Conservation (phyloP, 1,139 yeast genomes). For the Sugiyamaella japonica region DNA sequence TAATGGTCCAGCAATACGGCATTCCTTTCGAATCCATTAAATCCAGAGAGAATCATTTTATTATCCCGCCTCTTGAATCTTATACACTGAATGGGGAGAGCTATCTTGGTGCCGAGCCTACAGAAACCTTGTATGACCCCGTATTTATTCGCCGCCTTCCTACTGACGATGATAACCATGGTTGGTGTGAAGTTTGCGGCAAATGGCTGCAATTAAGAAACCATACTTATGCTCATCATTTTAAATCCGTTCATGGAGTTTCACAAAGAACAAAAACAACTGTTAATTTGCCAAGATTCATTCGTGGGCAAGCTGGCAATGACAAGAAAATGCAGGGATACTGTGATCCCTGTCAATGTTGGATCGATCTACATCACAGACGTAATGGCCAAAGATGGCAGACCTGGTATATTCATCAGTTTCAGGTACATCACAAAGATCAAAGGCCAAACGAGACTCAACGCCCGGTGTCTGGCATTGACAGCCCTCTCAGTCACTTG, state of each 20-base stretch:
- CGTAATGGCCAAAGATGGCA: conserved; percentile 27
- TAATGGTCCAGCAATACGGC: conserved; percentile 22
- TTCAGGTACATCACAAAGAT: conserved; percentile 26
- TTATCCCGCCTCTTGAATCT: conserved; percentile 20
- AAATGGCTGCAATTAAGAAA: conserved; percentile 28
- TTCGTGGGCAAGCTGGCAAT: conserved; percentile 24
- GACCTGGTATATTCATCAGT: conserved; percentile 29
- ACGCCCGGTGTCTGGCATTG: conserved; percentile 18
- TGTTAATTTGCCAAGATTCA: conserved; percentile 23
- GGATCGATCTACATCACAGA: conserved; percentile 28
- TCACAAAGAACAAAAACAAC: conserved; percentile 26
- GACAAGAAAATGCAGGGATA: conserved; percentile 26
- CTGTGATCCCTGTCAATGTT: conserved; percentile 24
- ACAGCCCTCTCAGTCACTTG: conserved; percentile 11
- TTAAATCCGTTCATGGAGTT: conserved; percentile 28
- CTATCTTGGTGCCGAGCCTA: conserved; percentile 29
- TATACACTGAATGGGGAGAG: conserved; percentile 24
- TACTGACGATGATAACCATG: conserved; percentile 27
- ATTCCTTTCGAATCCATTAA: conserved; percentile 25
- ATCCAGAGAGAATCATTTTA: conserved; percentile 17
- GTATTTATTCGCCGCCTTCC: conserved; percentile 26
- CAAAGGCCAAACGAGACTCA: conserved; percentile 21
- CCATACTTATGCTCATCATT: conserved; percentile 29
- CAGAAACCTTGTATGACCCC: conserved; percentile 26
- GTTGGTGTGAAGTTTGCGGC: conserved; percentile 30